These are phyloP conservation scores for Clarireedia hainanense DNA, from an alignment of 2,329 filamentous ascomycete genomes.

Conservation along the genomic window DNA sequence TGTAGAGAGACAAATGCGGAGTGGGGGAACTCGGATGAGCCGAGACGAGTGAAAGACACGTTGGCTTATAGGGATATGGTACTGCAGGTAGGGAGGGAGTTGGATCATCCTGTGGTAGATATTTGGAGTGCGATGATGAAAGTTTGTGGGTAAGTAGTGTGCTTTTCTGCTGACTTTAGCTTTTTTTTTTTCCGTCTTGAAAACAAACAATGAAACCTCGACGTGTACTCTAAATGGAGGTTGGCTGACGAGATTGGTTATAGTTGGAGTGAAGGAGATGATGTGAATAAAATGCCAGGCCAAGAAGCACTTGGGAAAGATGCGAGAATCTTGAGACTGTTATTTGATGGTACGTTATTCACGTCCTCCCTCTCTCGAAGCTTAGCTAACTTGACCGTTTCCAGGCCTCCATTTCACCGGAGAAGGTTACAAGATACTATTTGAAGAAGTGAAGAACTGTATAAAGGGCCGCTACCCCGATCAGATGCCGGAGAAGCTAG, in stretches of 20 bases:
- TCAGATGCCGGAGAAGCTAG: not conserved
- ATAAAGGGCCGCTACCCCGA: not conserved
- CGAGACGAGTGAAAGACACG: constrained; percentile 36
- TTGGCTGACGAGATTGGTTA: not conserved
- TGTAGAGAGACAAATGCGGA: constrained; percentile 14
- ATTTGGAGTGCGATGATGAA: constrained; percentile 73
- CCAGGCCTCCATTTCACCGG: constrained; percentile 5
- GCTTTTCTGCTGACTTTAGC: not conserved
- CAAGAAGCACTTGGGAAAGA: not conserved
- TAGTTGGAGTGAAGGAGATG: constrained; percentile 2
- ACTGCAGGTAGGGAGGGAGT: constrained; percentile 42
- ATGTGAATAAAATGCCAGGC: not conserved
- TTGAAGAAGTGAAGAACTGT: not conserved
- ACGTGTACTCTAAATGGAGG: too few relatives aligned
- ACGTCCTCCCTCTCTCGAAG: not conserved
- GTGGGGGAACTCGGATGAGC: constrained; percentile 37
- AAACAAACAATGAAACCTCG: too few relatives aligned
- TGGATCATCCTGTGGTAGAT: constrained; percentile 58
- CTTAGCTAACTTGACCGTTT: not conserved
- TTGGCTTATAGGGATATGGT: constrained; percentile 54
- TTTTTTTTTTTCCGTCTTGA: too few relatives aligned
- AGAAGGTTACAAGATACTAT: constrained; percentile 4
- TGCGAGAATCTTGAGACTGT: not conserved
- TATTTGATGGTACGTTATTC: not conserved
- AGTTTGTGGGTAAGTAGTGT: constrained; percentile 25